Evolutionary conservation across 768 basidiomycete species (phyloP), one percentile per base, ranked within the genome.

Genomic region (Russula sp.): DNA sequence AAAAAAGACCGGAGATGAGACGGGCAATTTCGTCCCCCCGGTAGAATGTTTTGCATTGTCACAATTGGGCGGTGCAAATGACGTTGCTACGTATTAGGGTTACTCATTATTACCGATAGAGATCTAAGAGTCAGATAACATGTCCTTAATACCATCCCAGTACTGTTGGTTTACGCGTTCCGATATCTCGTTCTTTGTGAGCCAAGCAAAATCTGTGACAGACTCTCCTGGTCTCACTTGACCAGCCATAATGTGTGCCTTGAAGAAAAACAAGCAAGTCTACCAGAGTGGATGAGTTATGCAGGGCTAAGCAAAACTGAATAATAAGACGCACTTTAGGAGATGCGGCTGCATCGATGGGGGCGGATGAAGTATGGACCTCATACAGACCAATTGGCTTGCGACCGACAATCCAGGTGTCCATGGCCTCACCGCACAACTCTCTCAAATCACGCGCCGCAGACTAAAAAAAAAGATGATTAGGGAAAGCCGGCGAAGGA

Each of bases 321-420:
- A 38, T 28, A 14, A 42, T 28, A 14, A 42, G 48, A 57, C 68
- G 28, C 62, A 72, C 72, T 71, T 65, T 61, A 0, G 57, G 46
- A 34, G 48, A 8, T 59, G 34, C 20, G n/a, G 55, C 59, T 48
- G 59, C 54, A 42, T 62, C 48, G 70, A 72, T 65, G 71, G 68
- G 42, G 70, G 62, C 52, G 48, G 68, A 65, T 42, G 67, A 66
- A n/a, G 75, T 69, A 44, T 34, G 78, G 72, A 66, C 83, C 72
- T 86, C 83, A 74, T 85, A 83, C 59, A 91, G 81, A 5, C 93
- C 94, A 68, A 96, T 84, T 3, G 96, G 96, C 61, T 89, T 90
- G 59, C 88, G 84, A 57, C 92, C 85, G n/a, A 96, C 92, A 66
- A 95, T 79, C 95, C 96, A 98, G 14, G 86, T 86, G 71, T 98